phyloP scores from a whole-genome alignment of 108 stramenopile species.

The Schizochytrium sp. region DNA sequence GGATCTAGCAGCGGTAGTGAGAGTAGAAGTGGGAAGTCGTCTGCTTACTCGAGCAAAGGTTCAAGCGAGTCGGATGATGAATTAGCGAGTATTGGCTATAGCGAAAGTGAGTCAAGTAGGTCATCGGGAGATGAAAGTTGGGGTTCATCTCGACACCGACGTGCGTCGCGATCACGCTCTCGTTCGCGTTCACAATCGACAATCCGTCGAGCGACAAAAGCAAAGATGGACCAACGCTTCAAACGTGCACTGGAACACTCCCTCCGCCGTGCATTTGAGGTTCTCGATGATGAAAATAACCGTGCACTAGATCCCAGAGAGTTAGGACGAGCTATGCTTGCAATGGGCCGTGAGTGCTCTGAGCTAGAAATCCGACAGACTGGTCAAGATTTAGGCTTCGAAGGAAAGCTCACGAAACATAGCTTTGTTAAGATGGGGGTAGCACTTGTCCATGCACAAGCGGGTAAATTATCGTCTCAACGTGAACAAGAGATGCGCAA shows the following conservation, averaged over 20 bases:
- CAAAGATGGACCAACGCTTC: not conserved
- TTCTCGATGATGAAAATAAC: not conserved
- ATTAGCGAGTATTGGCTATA: no score
- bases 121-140: no score
- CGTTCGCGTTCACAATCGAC: not conserved
- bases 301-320: not conserved
- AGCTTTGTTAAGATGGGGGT: slow-evolving; percentile 6
- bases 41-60: no score
- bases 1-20: no score
- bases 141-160: no score
- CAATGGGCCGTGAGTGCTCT: slow-evolving; percentile 1
- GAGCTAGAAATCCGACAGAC: not conserved
- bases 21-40: no score
- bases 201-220: not conserved
- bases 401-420: not conserved
- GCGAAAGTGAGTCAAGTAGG: no score
- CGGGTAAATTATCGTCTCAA: not conserved
- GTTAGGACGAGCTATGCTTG: not conserved
- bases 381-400: not conserved
- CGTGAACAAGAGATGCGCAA: not conserved
- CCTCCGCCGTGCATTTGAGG: not conserved
- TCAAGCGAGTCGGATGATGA: no score
- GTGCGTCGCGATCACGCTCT: not conserved
- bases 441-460: not conserved
- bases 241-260: slow-evolving; percentile 9